These are phyloP conservation scores for Solanum virginianum DNA, from an alignment of 257 asterid genomes.

Conservation along the genomic window DNA sequence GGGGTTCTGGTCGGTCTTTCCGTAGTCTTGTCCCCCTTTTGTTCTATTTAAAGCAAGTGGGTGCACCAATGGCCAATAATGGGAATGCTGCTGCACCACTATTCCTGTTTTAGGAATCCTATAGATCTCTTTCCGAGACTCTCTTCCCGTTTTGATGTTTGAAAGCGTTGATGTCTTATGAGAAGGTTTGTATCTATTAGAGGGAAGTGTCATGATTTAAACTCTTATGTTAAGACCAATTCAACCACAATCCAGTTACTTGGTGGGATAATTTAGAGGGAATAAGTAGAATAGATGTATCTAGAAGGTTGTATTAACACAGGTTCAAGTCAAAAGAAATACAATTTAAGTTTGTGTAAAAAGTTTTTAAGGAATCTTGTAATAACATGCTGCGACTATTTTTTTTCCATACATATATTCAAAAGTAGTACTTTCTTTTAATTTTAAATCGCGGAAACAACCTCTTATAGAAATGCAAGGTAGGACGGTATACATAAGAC, in stretches of 20 bases:
- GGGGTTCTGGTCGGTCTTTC: not conserved
- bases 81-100: not conserved
- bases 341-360: not conserved
- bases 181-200: not conserved
- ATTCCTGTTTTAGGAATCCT: not conserved
- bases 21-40: not conserved
- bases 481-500: not conserved
- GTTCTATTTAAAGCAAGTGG: not conserved
- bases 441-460: not conserved
- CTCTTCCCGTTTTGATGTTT: not conserved
- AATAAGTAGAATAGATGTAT: not conserved
- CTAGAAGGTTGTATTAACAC: not conserved
- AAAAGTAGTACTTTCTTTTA: not conserved
- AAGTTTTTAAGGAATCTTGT: not conserved
- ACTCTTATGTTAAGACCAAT: not conserved
- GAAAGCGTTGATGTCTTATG: not conserved
- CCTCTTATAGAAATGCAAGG: not conserved
- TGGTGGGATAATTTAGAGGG: not conserved
- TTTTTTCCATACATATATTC: not conserved
- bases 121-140: not conserved
- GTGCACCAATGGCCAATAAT: not conserved
- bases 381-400: not conserved
- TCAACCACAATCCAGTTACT: not conserved
- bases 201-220: not conserved
- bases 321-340: not conserved